Evolutionary conservation across 163 green algal genomes (phyloP).

Genomic region (Chloromonas sp.): DNA sequence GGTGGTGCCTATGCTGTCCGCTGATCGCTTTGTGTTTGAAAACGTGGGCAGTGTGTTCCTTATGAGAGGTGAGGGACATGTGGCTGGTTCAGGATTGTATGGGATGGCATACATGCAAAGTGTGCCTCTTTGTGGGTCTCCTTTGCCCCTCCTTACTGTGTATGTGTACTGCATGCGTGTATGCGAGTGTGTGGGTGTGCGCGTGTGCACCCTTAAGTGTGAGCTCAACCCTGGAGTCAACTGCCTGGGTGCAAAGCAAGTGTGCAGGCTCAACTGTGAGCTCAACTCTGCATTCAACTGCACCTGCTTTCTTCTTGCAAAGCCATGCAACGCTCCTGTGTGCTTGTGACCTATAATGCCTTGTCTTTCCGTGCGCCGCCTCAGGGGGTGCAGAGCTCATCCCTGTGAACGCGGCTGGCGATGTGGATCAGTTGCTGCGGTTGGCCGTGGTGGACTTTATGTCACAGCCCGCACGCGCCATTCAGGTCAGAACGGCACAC

Average conservation of each 20-base stretch:
- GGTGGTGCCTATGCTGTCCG: not conserved
- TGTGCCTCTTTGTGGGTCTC: too few relatives aligned
- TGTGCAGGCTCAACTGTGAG: not conserved
- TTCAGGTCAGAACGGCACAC: slow-evolving; percentile 13
- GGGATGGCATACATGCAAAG: too few relatives aligned
- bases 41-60: slow-evolving; percentile 12
- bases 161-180: too few relatives aligned
- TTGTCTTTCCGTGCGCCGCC: not conserved
- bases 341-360: not conserved
- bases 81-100: not conserved
- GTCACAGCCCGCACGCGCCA: slow-evolving; percentile 19
- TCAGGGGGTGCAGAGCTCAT: slow-evolving; percentile 30
- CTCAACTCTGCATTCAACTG: not conserved
- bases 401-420: slow-evolving; percentile 12
- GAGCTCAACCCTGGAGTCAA: not conserved
- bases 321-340: not conserved
- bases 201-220: too few relatives aligned
- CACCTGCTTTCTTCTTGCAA: not conserved
- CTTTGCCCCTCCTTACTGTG: too few relatives aligned
- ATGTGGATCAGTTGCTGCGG: slow-evolving; percentile 38
- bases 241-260: not conserved
- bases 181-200: too few relatives aligned
- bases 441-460: slow-evolving; percentile 27
- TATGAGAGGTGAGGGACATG: slow-evolving; percentile 2
- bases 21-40: not conserved